A percentile compares a stretch with the other conserved stretches of the same genome.
Conservation (phyloP, 805 yeast genomes). For the Cyberlindnera nakhonratchasimensis region DNA sequence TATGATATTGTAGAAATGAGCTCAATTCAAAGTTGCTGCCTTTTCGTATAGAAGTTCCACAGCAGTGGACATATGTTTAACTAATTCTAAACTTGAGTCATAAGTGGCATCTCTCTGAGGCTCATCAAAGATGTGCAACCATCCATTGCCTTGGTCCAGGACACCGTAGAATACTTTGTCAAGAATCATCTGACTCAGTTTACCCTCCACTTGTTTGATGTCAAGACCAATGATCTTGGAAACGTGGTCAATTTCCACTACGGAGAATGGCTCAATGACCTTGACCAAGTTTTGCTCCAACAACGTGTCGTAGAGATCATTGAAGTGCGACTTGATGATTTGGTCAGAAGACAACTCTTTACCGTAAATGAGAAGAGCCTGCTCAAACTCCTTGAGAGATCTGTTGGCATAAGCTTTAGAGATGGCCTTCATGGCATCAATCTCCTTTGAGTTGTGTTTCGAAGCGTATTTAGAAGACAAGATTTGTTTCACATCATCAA, state of each 20-base stretch:
- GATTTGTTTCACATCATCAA: conserved; percentile 80
- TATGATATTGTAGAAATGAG: background rate
- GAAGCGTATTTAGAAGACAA: conserved; percentile 68
- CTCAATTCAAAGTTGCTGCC: conserved; percentile 75
- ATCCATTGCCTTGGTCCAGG: conserved; percentile 96
- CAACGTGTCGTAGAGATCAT: conserved; percentile 87
- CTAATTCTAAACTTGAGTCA: conserved; percentile 80
- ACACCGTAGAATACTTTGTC: conserved; percentile 96
- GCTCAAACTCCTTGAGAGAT: conserved; percentile 86
- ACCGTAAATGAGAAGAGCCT: conserved; percentile 67
- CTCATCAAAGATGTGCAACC: conserved; percentile 88
- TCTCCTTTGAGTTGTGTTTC: conserved; percentile 76
- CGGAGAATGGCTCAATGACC: conserved; percentile 92
- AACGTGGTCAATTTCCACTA: conserved; percentile 89
- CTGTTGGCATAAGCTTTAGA: conserved; percentile 87
- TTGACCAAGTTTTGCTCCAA: conserved; percentile 91
- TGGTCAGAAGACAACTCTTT: conserved; percentile 80
- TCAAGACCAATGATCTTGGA: conserved; percentile 87
- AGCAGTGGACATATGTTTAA: conserved; percentile 80
- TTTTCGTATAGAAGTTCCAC: conserved; percentile 92
- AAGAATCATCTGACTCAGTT: conserved; percentile 92
- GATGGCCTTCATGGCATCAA: conserved; percentile 94
- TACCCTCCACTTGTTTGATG: conserved; percentile 85
- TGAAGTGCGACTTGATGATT: conserved; percentile 86
- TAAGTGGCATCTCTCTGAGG: conserved; percentile 87